A percentile compares a stretch with the other conserved stretches of the same genome.
phyloP scores from a whole-genome alignment of 2,329 filamentous ascomycete genomes.

The Lasiodiplodia theobromae region DNA sequence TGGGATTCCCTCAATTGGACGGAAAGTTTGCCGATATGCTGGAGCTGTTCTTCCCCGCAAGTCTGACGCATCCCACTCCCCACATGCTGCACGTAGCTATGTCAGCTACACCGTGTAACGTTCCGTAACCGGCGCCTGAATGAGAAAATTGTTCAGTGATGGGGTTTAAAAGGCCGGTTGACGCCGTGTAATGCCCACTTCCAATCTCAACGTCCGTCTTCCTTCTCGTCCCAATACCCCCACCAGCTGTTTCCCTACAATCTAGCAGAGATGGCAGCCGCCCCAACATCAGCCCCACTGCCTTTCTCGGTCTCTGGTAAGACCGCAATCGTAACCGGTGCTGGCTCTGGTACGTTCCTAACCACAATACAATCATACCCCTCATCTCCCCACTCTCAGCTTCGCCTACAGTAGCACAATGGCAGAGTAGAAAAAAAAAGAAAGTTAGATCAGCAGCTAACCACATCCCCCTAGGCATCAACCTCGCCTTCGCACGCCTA shows the following conservation, averaged over 20 bases:
- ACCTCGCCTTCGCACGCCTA: slow-evolving; percentile 53
- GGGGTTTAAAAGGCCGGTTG: not conserved
- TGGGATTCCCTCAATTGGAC: slow-evolving; percentile 1
- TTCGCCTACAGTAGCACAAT: not conserved
- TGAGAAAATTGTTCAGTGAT: not conserved
- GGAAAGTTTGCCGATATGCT: slow-evolving; percentile 12
- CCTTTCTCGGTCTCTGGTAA: slow-evolving; percentile 43
- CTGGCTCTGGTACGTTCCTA: slow-evolving; percentile 43
- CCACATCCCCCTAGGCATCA: slow-evolving; percentile 50
- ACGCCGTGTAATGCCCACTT: not conserved
- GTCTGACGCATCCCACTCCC: slow-evolving; percentile 9
- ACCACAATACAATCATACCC: not conserved
- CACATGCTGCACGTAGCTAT: slow-evolving; percentile 4
- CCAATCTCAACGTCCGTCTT: not conserved
- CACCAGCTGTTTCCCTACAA: not conserved
- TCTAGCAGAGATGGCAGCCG: slow-evolving; percentile 16
- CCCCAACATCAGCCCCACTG: slow-evolving; percentile 9
- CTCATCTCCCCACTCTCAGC: not conserved
- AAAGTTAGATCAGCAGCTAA: not conserved
- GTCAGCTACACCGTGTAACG: slow-evolving; percentile 14
- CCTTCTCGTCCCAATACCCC: not conserved
- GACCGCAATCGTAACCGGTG: slow-evolving; percentile 51
- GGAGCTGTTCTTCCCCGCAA: slow-evolving; percentile 9
- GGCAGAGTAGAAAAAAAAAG: not conserved
- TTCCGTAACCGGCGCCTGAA: not conserved